Conservation (phyloP, 2,329 filamentous ascomycete genomes). For the Penicillium brasilianum region DNA sequence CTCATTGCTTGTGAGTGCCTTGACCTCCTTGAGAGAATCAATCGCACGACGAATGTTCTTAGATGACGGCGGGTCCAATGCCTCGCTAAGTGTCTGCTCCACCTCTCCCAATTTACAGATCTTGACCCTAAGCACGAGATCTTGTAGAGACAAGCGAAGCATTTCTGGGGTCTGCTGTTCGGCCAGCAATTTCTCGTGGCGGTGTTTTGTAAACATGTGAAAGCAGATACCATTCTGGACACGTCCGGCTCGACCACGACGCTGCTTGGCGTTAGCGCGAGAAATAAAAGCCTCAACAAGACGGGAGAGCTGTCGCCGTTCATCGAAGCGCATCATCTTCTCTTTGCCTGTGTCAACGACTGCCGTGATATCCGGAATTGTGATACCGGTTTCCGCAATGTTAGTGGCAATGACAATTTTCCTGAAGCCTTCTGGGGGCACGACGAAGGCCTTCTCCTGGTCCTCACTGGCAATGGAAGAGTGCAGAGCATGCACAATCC, state of each 20-base stretch:
- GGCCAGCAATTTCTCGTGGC: constrained; percentile 81
- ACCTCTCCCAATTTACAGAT: constrained; percentile 96
- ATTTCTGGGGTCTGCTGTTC: constrained; percentile 97
- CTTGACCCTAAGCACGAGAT: constrained; percentile 93
- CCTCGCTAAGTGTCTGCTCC: constrained; percentile 84
- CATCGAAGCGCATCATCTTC: constrained; percentile 94
- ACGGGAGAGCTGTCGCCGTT: constrained; percentile 85
- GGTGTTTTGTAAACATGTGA: constrained; percentile 88
- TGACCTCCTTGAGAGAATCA: constrained; percentile 90
- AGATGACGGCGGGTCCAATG: constrained; percentile 84
- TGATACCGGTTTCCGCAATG: constrained; percentile 98
- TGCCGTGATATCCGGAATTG: constrained; percentile 95
- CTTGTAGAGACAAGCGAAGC: constrained; percentile 89
- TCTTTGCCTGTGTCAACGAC: constrained; percentile 97
- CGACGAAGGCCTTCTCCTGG: constrained; percentile 87
- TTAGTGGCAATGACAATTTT: constrained; percentile 98
- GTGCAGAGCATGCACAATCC: constrained; percentile 88
- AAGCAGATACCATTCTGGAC: constrained; percentile 95
- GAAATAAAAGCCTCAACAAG: constrained; percentile 96
- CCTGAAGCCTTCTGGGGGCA: constrained; percentile 79
- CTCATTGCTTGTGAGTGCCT: constrained; percentile 79
- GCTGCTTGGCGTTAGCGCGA: constrained; percentile 91
- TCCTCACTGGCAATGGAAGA: constrained; percentile 96
- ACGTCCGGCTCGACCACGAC: constrained; percentile 89
- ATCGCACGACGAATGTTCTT: constrained; percentile 94